Percentiles rank a stretch among this genome's conserved stretches.
These are phyloP conservation scores for Pseudogymnoascus sp. DNA, from an alignment of 2,329 filamentous ascomycete species.

Conservation along the genomic window DNA sequence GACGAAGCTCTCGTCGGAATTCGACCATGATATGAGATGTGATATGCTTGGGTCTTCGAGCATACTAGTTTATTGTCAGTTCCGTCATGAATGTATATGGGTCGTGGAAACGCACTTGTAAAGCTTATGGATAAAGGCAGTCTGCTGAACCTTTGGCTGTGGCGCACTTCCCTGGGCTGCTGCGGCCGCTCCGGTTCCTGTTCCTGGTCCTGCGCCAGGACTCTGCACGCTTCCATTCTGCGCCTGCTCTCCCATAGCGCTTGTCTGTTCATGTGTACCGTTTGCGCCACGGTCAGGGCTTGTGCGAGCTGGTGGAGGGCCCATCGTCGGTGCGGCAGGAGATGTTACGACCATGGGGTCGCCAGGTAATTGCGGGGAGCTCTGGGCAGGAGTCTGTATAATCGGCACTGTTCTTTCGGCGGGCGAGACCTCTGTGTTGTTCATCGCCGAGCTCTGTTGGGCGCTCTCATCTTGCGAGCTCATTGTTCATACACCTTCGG, in stretches of 20 bases:
- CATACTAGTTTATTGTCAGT: constrained; percentile 57
- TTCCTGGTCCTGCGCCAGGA: constrained; percentile 25
- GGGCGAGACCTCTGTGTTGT: constrained; percentile 20
- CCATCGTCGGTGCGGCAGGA: constrained; percentile 35
- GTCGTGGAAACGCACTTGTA: constrained; percentile 67
- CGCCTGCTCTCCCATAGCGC: constrained; percentile 29
- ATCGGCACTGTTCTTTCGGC: constrained; percentile 43
- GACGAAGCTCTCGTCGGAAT: constrained; percentile 90
- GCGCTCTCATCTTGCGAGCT: constrained; percentile 23
- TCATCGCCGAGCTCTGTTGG: constrained; percentile 23
- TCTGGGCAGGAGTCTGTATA: constrained; percentile 47
- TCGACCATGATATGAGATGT: constrained; percentile 94
- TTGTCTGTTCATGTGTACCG: constrained; percentile 26
- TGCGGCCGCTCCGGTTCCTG: constrained; percentile 18
- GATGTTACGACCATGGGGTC: constrained; percentile 56
- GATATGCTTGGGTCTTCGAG: constrained; percentile 88
- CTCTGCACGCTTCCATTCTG: constrained; percentile 26
- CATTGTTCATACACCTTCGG: constrained; percentile 26
- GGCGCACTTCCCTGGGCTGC: constrained; percentile 66
- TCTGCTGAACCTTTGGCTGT: constrained; percentile 96
- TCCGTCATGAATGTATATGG: not conserved
- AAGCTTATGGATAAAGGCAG: constrained; percentile 96
- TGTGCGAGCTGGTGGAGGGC: constrained; percentile 23
- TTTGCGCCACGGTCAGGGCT: constrained; percentile 28
- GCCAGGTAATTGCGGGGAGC: constrained; percentile 48